Base-by-base conservation (phyloP, 352 stramenopile species). In the Pythium sukuiense region DNA sequence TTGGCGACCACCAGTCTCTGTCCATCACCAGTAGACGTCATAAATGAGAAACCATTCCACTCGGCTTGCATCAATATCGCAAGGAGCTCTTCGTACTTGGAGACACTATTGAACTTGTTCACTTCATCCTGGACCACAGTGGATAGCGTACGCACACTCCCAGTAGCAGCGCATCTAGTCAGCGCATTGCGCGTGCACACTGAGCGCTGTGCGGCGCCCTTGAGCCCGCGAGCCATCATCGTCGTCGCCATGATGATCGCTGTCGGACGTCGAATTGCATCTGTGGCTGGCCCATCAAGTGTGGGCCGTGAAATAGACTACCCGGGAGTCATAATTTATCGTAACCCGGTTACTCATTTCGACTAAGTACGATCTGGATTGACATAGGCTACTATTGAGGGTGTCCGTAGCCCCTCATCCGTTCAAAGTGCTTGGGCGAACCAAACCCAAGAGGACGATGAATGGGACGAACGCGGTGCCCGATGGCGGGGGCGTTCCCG, bases 1-100 rank as follows among this genome's bases (percentile, higher is more conserved):
- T 72, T 0, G 87, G 87, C 12, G 80, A 69, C 87, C 87, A 95
- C 87, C 87, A 95, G 61, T 95, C 85, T 6, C 87, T 95, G 62
- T 32, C 71, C 20, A 16, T 9, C 29, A 45, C n/a, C 32, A 29
- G 27, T 3, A 45, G 35, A 12, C 35, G 43, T 18, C 11, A 20
- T 7, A 58, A 13, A 58, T 43, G 6, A 43, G 35, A 7, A 14
- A 16, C 12, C 35, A 43, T 14, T 16, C 35, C 35, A 24, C 20
- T 24, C 20, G 20, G 20, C 20, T 24, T 24, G 20, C 4, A 43
- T 43, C 12, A 12, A 7, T 7, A 43, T 43, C 8, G n/a, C 48
- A 11, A 61, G 20, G 18, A 33, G 2, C 39, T 11, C 16, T 0
- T 73, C 83, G 55, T 73, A 95, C 87, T 78, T 87, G 46, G 87